Evolutionary conservation across 1,139 yeast species (phyloP), one percentile per base, ranked within the genome.

Genomic region (Barnettozyma hawaiiensis): DNA sequence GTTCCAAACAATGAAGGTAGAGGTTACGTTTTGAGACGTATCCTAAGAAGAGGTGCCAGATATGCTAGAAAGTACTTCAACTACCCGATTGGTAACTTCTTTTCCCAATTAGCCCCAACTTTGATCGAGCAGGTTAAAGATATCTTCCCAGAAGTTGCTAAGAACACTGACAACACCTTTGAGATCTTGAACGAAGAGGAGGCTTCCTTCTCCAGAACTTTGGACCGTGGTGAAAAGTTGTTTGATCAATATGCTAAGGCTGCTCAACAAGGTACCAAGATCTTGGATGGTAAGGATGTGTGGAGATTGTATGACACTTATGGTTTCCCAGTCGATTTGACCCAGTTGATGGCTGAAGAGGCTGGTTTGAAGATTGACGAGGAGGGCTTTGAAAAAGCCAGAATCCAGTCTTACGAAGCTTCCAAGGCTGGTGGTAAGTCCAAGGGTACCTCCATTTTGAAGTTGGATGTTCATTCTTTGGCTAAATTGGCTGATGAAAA

Each of bases 251-350:
- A 92, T 60, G 96, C 97, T 40, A 76, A 76, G 39, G 77, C 79
- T 58, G 96, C 97, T 43, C 72, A 84, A 46, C 78, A 81, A 60
- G 76, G 83, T 26, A 78, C 76, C 50, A 90, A 82, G 64, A 77
- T 84, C 33, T 75, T 92, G 49, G 78, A 86, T 40, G 99, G 99
- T 62, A 82, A 78, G 59, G 97, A 92, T 61, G 98, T 92, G 33
- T 92, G 99, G 99, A 80, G 99, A 68, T 73, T 92, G 58, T 94
- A 94, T 58, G 99, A 92, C 59, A 94, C 99, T n/a, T 92, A 90
- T 61, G 99, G 99, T 45, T 92, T 92, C 85, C 99, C 99, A 34
- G 97, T 89, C 43, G 99, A 92, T 67, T 78, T 92, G 64, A 94
- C 98, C 32, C 80, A 96, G 63, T 76, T 92, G 62, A 94, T 92